Base-by-base conservation (phyloP, 768 basidiomycete species). In the Rhizopogon vinicolor region DNA sequence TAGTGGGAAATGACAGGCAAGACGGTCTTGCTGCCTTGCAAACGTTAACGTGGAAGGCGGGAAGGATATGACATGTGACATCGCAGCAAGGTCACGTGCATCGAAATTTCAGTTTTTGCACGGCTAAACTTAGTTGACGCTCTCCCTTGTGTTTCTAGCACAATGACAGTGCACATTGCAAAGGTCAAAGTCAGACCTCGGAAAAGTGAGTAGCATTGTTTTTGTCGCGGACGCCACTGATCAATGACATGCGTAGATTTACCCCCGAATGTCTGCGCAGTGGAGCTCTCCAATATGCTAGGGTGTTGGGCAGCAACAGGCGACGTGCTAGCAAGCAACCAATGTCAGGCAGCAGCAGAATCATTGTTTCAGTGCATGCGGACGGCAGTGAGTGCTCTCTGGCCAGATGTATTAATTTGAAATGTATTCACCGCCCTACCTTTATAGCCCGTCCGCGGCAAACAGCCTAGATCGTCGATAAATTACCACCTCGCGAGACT, bases 401-500 rank as follows among this genome's bases (percentile, higher is more conserved):
- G 7, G 37, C 28, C 41, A 44, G 28, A 31, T 53, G 25, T 28
- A 16, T n/a, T 33, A 7, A 51, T 33, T 41, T 60, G n/a, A 25
- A 9, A 28, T 35, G 4, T 41, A 12, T 59, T 66, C 39, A 28
- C 37, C 5, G 16, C 35, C 7, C 16, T 5, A 53, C 3, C 44
- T 29, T 13, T 57, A 12, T 65, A 93, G 91, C 86, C 87, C 10
- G 75, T 84, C 65, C 76, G 79, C 48, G 83, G 83, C 58, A 90
- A 86, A 66, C 70, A 71, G 43, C 89, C 85, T 51, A 80, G 78
- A 65, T 82, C 92, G 35, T 84, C 88, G 35, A 93, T 95, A 75
- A 94, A 95, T 71, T 94, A 91, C 68, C 91, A 93, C 70, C 83
- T 94, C 60, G 86, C 89, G 62, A 83, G 91, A 68, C 77, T 93